A percentile compares a stretch with the other conserved stretches of the same genome.
These are phyloP conservation scores for Alloascoidea africana DNA, from an alignment of 805 yeast genomes.

Conservation along the genomic window DNA sequence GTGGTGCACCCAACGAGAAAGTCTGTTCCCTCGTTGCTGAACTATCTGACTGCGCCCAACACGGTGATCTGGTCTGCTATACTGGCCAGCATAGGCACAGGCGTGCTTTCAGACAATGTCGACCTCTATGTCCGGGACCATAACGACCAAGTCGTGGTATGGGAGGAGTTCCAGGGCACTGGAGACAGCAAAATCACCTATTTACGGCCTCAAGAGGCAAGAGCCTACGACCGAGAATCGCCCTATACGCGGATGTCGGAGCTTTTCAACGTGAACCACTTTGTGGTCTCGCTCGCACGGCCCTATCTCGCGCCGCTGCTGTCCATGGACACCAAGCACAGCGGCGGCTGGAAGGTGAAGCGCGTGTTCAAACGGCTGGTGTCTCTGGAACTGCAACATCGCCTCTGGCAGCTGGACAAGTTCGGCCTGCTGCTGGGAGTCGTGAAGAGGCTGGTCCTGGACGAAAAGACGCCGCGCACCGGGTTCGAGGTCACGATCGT, in stretches of 20 bases:
- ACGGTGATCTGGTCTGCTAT: slow-evolving; percentile 85
- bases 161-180: slow-evolving; percentile 11
- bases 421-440: slow-evolving; percentile 59
- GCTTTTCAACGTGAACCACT: slow-evolving; percentile 88
- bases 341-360: slow-evolving; percentile 22
- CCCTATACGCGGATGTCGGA: slow-evolving; percentile 87
- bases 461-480: slow-evolving; percentile 71
- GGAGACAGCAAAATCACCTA: slow-evolving; percentile 11
- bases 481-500: slow-evolving; percentile 82
- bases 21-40: slow-evolving; percentile 57
- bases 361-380: slow-evolving; percentile 35
- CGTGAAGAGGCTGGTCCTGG: slow-evolving; percentile 65
- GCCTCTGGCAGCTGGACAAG: slow-evolving; percentile 67
- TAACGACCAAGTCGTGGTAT: slow-evolving; percentile 25
- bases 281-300: slow-evolving; percentile 79
- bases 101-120: slow-evolving; percentile 46
- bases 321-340: slow-evolving; percentile 67
- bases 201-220: slow-evolving; percentile 31
- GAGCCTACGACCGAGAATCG: slow-evolving; percentile 29
- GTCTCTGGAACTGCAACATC: slow-evolving; percentile 71
- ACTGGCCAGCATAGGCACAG: slow-evolving; percentile 51
- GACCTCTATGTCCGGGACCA: slow-evolving; percentile 41
- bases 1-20: slow-evolving; percentile 70
- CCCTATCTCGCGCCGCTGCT: slow-evolving; percentile 89
- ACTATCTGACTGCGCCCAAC: slow-evolving; percentile 88